Base-by-base conservation (phyloP, 352 stramenopile genomes). In the Aphanomyces astaci region DNA sequence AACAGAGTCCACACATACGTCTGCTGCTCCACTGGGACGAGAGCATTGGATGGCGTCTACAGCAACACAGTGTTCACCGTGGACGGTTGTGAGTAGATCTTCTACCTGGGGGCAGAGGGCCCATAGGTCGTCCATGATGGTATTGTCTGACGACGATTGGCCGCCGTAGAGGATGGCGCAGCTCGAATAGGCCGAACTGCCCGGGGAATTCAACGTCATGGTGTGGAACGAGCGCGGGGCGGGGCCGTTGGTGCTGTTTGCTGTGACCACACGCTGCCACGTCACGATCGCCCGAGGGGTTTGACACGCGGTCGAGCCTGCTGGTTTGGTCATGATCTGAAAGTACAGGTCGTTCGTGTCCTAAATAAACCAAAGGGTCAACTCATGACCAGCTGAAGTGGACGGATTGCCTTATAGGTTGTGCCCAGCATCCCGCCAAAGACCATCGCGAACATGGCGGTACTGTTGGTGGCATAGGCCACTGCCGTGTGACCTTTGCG, bases 61-160 rank as follows among this genome's bases (percentile, higher is more conserved):
- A 4, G 33, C 2, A n/a, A n/a, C n/a, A n/a, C n/a, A n/a, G n/a
- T n/a, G n/a, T n/a, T n/a, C n/a, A n/a, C n/a, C n/a, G n/a, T n/a
- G n/a, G n/a, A n/a, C n/a, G n/a, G n/a, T n/a, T n/a, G n/a, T n/a
- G 4, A 46, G 55, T 27, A 71, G 24, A n/a, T 7, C 4, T 5
- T 53, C 13, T 59, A 59, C 51, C 24, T 59, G 31, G 3, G 82
- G 82, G 49, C 80, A 91, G 28, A 91, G 68, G 0, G 78, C 73
- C 83, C 83, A 89, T n/a, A 91, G 66, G n/a, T 91, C 79, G 51
- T 79, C 74, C 49, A 87, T 87, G 69, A 91, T 85, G n/a, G 71
- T 52, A 19, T 73, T 78, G 22, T 76, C 72, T 40, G 72, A 52
- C 33, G 71, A 59, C 60, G 62, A 85, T n/a, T 82, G 82, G 7